Evolutionary conservation across 345 rosid genomes (phyloP).

Genomic region (Murraya paniculata): DNA sequence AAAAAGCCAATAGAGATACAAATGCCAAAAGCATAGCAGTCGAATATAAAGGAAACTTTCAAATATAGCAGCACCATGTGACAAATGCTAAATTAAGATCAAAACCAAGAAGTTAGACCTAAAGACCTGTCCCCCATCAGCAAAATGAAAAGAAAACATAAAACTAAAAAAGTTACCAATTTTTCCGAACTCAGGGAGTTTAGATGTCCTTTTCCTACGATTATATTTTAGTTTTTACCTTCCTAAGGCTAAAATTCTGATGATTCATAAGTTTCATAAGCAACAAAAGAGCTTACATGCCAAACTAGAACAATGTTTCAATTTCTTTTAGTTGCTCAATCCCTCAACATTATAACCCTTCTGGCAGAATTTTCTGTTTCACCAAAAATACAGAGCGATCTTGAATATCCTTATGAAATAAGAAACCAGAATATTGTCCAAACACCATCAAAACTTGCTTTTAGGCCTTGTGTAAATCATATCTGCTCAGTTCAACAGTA

Average conservation of each 20-base stretch:
- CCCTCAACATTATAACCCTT: background rate
- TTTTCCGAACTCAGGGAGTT: background rate
- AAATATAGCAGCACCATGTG: background rate
- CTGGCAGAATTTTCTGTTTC: background rate
- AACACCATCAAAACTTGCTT: background rate
- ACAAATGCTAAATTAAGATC: background rate
- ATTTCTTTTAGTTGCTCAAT: background rate
- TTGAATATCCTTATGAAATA: background rate
- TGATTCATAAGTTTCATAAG: background rate
- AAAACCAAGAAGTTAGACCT: background rate
- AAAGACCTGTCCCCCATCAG: background rate
- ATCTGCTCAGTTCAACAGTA: background rate
- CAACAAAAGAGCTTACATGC: background rate
- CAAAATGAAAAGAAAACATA: background rate
- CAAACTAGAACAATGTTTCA: background rate
- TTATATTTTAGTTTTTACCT: background rate
- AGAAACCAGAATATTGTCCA: background rate
- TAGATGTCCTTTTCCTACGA: background rate
- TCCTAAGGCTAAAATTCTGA: background rate
- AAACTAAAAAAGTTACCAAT: background rate
- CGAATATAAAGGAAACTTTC: background rate
- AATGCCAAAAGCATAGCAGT: constrained; percentile 1
- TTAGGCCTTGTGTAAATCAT: background rate
- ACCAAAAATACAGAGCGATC: background rate
- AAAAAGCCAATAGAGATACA: background rate